These are phyloP conservation scores for Pichia sp. DNA, from an alignment of 1,139 yeast species.

Conservation along the genomic window DNA sequence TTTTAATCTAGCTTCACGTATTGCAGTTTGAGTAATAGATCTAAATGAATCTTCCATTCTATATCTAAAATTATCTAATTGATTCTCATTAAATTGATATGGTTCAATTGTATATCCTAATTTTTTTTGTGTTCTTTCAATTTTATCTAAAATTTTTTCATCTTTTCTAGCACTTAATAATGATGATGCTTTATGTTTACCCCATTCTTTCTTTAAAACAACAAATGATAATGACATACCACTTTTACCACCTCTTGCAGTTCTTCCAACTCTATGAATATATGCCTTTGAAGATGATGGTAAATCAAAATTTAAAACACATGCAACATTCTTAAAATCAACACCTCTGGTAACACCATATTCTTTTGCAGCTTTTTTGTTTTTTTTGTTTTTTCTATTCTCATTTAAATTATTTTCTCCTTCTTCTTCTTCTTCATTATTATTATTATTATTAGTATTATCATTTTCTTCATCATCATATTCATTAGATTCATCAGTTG, in stretches of 20 bases:
- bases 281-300: constrained; percentile 88
- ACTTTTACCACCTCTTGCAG: constrained; percentile 94
- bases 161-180: constrained; percentile 70
- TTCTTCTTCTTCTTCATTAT: constrained; percentile 41
- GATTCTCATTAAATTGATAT: constrained; percentile 85
- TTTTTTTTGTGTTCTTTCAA: constrained; percentile 69
- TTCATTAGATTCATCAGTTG: constrained; percentile 84
- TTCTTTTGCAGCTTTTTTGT: constrained; percentile 43
- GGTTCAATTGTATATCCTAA: constrained; percentile 68
- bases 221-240: constrained; percentile 95
- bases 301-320: constrained; percentile 91
- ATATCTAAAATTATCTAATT: constrained; percentile 92
- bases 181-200: constrained; percentile 80
- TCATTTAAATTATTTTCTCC: constrained; percentile 23
- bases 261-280: constrained; percentile 92
- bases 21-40: constrained; percentile 82
- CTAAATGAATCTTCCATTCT: constrained; percentile 97
- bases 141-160: constrained; percentile 74
- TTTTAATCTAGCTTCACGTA: constrained; percentile 88
- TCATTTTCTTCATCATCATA: constrained; percentile 34
- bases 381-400: constrained; percentile 24
- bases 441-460: constrained; percentile 28
- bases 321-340: constrained; percentile 92
- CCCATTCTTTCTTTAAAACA: constrained; percentile 75
- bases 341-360: constrained; percentile 97